Evolutionary conservation across 306 rosid genomes (phyloP), one percentile per base, ranked within the genome.

Genomic region (Inga leiocalycina): DNA sequence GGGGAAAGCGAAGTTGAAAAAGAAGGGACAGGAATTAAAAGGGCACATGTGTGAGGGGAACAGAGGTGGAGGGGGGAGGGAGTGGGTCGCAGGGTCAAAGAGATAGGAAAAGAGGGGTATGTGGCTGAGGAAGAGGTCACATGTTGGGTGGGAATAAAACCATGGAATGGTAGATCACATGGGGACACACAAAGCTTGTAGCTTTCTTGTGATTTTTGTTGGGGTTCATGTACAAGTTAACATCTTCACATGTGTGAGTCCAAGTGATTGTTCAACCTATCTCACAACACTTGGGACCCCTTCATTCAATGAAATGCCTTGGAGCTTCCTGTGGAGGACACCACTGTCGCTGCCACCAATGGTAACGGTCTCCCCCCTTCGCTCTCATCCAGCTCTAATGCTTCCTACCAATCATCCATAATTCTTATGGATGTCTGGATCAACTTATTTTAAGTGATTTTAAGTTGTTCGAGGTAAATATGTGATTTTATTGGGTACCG

Each of bases 121-220:
- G 93, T 84, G 89, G 85, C 49, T 71, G 52, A 72, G 76, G 83
- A 86, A 81, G 57, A 71, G 37, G 77, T 89, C 94, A 92, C 94
- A 91, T 88, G 93, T 84, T 76, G 76, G 76, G 89, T 86, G 87
- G 80, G 91, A 88, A 91, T 88, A 86, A 86, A 88, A 85, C 84
- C 84, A 88, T 84, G 85, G 87, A 81, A 78, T 88, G 93, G 86
- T 93, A 89, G 89, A 6, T 88, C 94, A 87, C 94, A 89, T 93
- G 93, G 86, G 20, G 54, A 57, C 80, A 82, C 45, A 66, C 80
- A 46, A 78, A 85, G 79, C 59, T 84, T 67, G 82, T 78, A 66
- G 41, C 77, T 79, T 65, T 44, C 61, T 73, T 82, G 46, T 83
- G 81, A n/a, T 57, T 76, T 51, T 56, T 45, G 34, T 17, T 45